Conservation (phyloP, 768 basidiomycete species). For the Psilocybe subaeruginosa region DNA sequence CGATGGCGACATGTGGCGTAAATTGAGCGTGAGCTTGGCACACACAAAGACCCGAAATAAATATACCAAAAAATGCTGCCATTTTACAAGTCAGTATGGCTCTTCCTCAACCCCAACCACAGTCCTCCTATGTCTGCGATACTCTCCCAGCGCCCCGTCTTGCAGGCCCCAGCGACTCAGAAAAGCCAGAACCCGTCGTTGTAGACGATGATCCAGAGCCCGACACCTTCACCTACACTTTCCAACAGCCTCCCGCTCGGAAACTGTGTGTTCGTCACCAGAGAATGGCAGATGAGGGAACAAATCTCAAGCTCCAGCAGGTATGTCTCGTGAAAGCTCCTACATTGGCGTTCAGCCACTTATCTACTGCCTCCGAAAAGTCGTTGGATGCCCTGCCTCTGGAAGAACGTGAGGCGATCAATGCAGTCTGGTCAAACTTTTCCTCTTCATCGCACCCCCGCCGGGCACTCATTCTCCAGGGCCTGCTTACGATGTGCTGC, state of each 20-base stretch:
- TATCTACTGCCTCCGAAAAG: slow-evolving; percentile 42
- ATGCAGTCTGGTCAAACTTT: slow-evolving; percentile 94
- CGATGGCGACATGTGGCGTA: slow-evolving; percentile 50
- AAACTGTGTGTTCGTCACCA: slow-evolving; percentile 94
- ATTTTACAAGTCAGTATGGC: slow-evolving; percentile 9
- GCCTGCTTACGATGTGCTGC: slow-evolving; percentile 98
- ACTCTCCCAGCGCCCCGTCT: slow-evolving; percentile 69
- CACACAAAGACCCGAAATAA: slow-evolving; percentile 16
- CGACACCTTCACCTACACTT: slow-evolving; percentile 36
- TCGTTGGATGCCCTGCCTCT: slow-evolving; percentile 88
- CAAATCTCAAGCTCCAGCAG: slow-evolving; percentile 88
- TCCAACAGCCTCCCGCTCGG: slow-evolving; percentile 48
- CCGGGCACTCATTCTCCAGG: slow-evolving; percentile 92
- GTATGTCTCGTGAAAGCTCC: slow-evolving; percentile 37
- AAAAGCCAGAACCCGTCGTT: slow-evolving; percentile 19
- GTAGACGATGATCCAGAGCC: slow-evolving; percentile 32
- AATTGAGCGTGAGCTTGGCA: slow-evolving; percentile 30
- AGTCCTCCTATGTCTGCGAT: slow-evolving; percentile 63
- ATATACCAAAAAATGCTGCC: slow-evolving; percentile 5
- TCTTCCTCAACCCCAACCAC: slow-evolving; percentile 11
- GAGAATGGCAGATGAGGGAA: slow-evolving; percentile 95
- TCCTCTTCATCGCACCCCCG: slow-evolving; percentile 91
- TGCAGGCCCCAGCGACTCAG: slow-evolving; percentile 30
- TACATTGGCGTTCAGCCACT: slow-evolving; percentile 1
- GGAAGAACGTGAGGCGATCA: slow-evolving; percentile 86